Evolutionary conservation across 768 basidiomycete genomes (phyloP).

Genomic region (Suillus decipiens): DNA sequence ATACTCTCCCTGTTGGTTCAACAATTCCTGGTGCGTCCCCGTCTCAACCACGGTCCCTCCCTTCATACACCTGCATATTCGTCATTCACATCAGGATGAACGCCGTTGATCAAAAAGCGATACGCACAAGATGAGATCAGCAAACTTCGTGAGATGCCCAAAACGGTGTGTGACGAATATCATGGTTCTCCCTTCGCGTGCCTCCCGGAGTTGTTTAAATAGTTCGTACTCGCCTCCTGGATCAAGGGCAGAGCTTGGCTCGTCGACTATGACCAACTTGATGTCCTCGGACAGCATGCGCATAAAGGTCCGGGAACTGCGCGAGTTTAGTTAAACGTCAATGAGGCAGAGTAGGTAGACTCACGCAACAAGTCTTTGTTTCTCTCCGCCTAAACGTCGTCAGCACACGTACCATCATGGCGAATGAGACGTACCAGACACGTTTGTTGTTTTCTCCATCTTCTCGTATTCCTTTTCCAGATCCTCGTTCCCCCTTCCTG

Average conservation of each 20-base stretch:
- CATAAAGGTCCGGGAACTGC: constrained; percentile 42
- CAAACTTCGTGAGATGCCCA: constrained; percentile 38
- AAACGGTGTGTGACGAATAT: constrained; percentile 44
- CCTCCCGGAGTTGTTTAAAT: constrained; percentile 28
- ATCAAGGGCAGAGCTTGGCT: constrained; percentile 42
- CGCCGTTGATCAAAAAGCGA: not conserved
- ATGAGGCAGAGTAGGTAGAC: not conserved
- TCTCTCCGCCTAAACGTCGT: constrained; percentile 28
- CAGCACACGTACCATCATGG: not conserved
- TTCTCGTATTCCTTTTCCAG: constrained; percentile 20
- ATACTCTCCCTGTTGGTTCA: constrained; percentile 34
- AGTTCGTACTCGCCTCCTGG: constrained; percentile 36
- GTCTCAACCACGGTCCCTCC: constrained; percentile 33
- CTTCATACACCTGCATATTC: constrained; percentile 34
- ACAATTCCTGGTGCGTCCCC: constrained; percentile 35
- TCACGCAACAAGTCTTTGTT: constrained; percentile 33
- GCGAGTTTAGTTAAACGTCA: not conserved
- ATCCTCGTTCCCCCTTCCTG: constrained; percentile 16
- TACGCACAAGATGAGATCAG: constrained; percentile 39
- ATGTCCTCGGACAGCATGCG: constrained; percentile 34
- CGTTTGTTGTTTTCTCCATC: constrained; percentile 19
- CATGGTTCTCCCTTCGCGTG: constrained; percentile 38
- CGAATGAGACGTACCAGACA: constrained; percentile 25
- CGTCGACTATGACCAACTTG: constrained; percentile 36
- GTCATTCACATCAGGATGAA: not conserved